These are phyloP conservation scores for Pichia cabralensis DNA, from an alignment of 805 yeast species.

Conservation along the genomic window DNA sequence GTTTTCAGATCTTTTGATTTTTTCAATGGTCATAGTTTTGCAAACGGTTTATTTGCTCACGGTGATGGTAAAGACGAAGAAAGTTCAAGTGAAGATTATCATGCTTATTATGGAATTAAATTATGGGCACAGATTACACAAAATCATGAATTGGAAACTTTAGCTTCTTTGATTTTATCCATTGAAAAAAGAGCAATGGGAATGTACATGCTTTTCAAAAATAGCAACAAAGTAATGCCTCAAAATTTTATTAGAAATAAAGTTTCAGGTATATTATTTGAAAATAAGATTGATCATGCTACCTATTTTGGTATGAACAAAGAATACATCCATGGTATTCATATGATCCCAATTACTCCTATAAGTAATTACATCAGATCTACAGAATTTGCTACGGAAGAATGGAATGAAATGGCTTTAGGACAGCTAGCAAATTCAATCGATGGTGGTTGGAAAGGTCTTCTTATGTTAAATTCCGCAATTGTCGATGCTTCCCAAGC, in stretches of 20 bases:
- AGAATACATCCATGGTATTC: slow-evolving; percentile 69
- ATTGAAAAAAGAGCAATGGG: slow-evolving; percentile 46
- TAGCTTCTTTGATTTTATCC: slow-evolving; percentile 51
- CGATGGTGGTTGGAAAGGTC: slow-evolving; percentile 59
- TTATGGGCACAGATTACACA: slow-evolving; percentile 56
- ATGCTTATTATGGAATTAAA: slow-evolving; percentile 58
- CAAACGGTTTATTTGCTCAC: slow-evolving; percentile 52
- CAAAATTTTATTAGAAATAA: slow-evolving; percentile 41
- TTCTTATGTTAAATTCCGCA: slow-evolving; percentile 35
- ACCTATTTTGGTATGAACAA: slow-evolving; percentile 56
- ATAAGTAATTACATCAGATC: slow-evolving; percentile 45
- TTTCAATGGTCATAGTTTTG: slow-evolving; percentile 69
- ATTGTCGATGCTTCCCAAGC: slow-evolving; percentile 32
- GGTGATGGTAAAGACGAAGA: slow-evolving; percentile 69
- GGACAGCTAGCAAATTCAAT: slow-evolving; percentile 30
- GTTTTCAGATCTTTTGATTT: slow-evolving; percentile 59
- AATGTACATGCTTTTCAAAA: slow-evolving; percentile 40
- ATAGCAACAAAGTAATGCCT: slow-evolving; percentile 43
- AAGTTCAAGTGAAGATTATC: slow-evolving; percentile 61
- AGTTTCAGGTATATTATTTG: slow-evolving; percentile 62
- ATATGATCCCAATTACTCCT: slow-evolving; percentile 67
- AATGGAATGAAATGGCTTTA: slow-evolving; percentile 27
- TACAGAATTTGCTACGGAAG: slow-evolving; percentile 39
- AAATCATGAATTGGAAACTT: slow-evolving; percentile 39
- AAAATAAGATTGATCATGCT: slow-evolving; percentile 63